Percentiles rank a stretch among this genome's conserved stretches.
Evolutionary conservation across 306 rosid genomes (phyloP).

Genomic region (Rosa lucieae): DNA sequence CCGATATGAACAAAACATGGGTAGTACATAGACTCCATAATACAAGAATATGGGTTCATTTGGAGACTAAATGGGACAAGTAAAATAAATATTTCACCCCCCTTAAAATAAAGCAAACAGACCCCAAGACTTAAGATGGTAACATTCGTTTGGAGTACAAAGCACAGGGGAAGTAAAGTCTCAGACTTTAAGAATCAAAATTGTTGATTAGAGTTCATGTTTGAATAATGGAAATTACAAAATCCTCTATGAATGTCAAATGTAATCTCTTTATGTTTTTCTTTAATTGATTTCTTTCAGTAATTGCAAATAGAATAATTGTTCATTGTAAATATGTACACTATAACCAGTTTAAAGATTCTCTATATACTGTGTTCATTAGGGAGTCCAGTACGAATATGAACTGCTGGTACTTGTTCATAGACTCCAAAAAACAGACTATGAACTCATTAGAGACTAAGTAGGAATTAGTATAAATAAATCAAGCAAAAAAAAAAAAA

Average conservation of each 20-base stretch:
- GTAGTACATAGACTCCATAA: neutral
- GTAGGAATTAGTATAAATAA: neutral
- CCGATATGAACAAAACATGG: neutral
- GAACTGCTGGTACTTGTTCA: neutral
- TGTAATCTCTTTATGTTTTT: neutral
- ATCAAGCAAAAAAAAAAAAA: neutral
- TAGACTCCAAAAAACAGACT: neutral
- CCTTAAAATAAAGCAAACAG: neutral
- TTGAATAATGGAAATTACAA: too few species aligned
- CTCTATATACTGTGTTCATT: neutral
- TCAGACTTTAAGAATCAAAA: neutral
- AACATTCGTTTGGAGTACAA: too few species aligned
- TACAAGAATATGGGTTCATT: neutral
- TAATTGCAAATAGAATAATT: neutral
- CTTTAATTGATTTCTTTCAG: too few species aligned
- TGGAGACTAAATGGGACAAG: neutral
- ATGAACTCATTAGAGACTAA: constrained; percentile 1
- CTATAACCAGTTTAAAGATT: neutral
- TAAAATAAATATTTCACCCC: neutral
- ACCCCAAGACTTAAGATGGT: neutral
- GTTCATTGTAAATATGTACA: neutral
- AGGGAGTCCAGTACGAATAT: neutral
- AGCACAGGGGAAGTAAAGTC: neutral
- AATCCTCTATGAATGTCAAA: neutral
- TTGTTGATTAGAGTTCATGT: neutral